A percentile compares a stretch with the other conserved stretches of the same genome.
phyloP scores from a whole-genome alignment of 169 alveolate species.

The Babesia gibsoni region DNA sequence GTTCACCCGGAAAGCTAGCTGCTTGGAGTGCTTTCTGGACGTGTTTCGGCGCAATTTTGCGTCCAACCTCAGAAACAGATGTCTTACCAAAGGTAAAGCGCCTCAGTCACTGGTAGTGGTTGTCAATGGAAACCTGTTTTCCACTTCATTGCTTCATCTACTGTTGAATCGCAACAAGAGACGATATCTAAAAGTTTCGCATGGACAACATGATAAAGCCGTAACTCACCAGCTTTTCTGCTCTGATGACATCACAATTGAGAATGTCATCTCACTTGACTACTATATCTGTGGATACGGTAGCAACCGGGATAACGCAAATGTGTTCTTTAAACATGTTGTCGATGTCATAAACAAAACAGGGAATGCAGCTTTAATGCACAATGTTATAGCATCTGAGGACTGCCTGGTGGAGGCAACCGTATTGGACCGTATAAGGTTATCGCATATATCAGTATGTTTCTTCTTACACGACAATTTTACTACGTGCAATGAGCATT shows the following conservation, averaged over 20 bases:
- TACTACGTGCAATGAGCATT: background rate
- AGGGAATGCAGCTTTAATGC: background rate
- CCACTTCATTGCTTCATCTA: constrained; percentile 30
- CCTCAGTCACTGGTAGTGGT: background rate
- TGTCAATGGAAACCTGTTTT: background rate
- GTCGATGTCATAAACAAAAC: background rate
- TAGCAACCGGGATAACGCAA: background rate
- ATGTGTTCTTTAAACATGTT: constrained; percentile 9
- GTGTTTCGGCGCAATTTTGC: constrained; percentile 34
- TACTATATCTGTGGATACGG: background rate
- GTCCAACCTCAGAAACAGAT: constrained; percentile 38
- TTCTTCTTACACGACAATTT: constrained; percentile 2
- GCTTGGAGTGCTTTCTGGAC: constrained; percentile 40
- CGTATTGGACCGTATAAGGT: background rate
- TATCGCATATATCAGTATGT: constrained; percentile 17
- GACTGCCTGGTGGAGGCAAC: background rate
- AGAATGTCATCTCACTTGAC: constrained; percentile 11
- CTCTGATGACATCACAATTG: constrained; percentile 35
- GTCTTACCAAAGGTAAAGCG: background rate
- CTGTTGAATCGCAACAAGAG: constrained; percentile 42
- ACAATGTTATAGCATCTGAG: background rate
- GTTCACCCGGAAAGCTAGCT: constrained; percentile 15
- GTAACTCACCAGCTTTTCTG: background rate
- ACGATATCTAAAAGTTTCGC: constrained; percentile 18
- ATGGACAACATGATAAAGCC: background rate